Base-by-base conservation (phyloP, 345 rosid species). In the Eucalyptus rudis region DNA sequence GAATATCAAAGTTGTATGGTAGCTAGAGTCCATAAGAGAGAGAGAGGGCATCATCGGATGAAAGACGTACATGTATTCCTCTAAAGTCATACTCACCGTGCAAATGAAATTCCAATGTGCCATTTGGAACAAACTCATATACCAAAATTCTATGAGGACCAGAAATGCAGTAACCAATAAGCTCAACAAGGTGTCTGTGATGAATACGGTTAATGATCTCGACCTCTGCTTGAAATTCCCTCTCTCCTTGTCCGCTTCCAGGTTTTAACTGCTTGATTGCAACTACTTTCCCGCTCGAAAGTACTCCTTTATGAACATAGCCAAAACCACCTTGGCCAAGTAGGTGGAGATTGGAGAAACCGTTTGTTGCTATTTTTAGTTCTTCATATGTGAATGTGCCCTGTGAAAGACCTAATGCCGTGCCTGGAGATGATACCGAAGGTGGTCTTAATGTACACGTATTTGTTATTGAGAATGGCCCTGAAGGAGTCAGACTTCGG, bases 301-400 rank as follows among this genome's bases (percentile, higher is more conserved):
- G 95, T 54, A 94, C 93, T 90, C 98, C 98, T 90, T 66, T 94
- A 76, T 95, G 94, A 64, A 94, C 97, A 88, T 93, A 94, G 90
- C 97, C 97, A 92, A 93, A 95, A 88, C 98, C 98, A 87, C 98
- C 96, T 92, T 94, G 95, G 83, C 98, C 96, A 81, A 96, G 89
- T 5, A 94, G 91, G 88, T 94, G 93, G 47, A 62, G 84, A 44
- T 88, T 86, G 7, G 95, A 92, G 93, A 94, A 96, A 31, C 86
- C 86, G 64, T 88, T 47, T 43, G 96, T 95, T 88, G 98, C 98
- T 49, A 52, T 88, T 88, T 92, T 92, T 87, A 96, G 89, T 19
- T 95, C 95, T 83, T 93, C 92, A 29, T 94, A 96, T 3, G 94
- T 89, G 79, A 93, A 94, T 62, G 91, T 89, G 87, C 94, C 92